phyloP scores from a whole-genome alignment of 2,329 filamentous ascomycete genomes.

The Karstenula rhodostoma region DNA sequence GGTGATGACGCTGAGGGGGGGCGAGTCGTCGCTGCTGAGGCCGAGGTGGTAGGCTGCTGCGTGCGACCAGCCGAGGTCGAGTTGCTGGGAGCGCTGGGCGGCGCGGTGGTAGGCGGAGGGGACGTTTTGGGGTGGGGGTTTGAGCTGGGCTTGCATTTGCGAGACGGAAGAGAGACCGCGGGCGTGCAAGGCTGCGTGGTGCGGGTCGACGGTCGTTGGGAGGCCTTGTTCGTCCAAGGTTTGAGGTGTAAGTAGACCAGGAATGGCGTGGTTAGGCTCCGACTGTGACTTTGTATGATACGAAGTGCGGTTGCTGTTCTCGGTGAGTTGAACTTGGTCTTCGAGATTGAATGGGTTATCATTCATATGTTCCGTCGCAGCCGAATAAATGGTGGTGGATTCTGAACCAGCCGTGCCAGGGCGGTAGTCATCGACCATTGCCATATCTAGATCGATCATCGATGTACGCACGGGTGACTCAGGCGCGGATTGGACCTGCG shows the following conservation, averaged over 20 bases:
- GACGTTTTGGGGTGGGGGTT: conserved; percentile 32
- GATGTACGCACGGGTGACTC: conserved; percentile 49
- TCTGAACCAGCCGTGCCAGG: conserved; percentile 54
- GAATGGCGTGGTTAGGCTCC: conserved; percentile 49
- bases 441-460: conserved; percentile 55
- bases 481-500: conserved; percentile 43
- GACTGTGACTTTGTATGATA: conserved; percentile 53
- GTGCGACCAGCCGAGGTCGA: conserved; percentile 43
- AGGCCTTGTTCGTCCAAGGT: conserved; percentile 47
- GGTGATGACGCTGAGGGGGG: conserved; percentile 41
- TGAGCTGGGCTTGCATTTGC: conserved; percentile 40
- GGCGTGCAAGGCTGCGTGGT: conserved; percentile 42
- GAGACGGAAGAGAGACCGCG: conserved; percentile 46
- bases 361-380: conserved; percentile 50
- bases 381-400: conserved; percentile 43
- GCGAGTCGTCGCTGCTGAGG: conserved; percentile 39
- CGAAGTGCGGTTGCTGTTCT: conserved; percentile 49
- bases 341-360: conserved; percentile 61
- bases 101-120: conserved; percentile 27
- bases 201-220: conserved; percentile 38
- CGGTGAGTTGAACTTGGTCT: conserved; percentile 51
- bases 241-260: conserved; percentile 47
- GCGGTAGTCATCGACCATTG: conserved; percentile 51
- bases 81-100: conserved; percentile 40
- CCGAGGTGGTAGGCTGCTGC: conserved; percentile 41